Conservation (phyloP, 192 early-diverging fungal genomes). For the Backusella psychrophila region DNA sequence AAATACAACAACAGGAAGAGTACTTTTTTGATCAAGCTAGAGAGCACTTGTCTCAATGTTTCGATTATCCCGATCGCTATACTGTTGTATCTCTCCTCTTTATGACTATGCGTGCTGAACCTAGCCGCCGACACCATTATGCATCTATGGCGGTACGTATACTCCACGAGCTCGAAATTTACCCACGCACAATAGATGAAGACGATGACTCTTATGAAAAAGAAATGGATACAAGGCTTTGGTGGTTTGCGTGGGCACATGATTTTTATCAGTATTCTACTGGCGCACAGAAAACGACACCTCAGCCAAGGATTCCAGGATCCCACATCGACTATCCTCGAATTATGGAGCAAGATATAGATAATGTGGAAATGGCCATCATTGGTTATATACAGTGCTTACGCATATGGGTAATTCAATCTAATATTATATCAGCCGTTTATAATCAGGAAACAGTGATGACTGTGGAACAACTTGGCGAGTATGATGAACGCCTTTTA, state of each 20-base stretch:
- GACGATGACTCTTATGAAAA: constrained; percentile 20
- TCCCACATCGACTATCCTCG: constrained; percentile 25
- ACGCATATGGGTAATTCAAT: constrained; percentile 32
- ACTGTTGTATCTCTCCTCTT: constrained; percentile 25
- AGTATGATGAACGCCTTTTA: constrained; percentile 23
- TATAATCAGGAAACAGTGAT: constrained; percentile 32
- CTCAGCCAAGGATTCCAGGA: constrained; percentile 14
- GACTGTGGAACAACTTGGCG: constrained; percentile 26
- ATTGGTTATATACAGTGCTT: constrained; percentile 17
- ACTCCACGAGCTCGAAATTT: constrained; percentile 32
- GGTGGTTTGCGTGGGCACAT: constrained; percentile 38
- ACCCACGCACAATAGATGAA: constrained; percentile 27
- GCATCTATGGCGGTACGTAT: constrained; percentile 27
- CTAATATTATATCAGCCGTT: constrained; percentile 26
- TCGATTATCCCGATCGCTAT: constrained; percentile 35
- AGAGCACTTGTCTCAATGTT: constrained; percentile 23
- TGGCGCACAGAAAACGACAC: constrained; percentile 25
- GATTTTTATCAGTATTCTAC: constrained; percentile 35
- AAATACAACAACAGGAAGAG: constrained; percentile 34
- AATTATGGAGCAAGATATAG: constrained; percentile 32
- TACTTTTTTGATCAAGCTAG: constrained; percentile 33
- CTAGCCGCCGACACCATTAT: constrained; percentile 26
- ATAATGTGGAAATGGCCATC: constrained; percentile 22
- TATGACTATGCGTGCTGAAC: constrained; percentile 21
- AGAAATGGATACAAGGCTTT: constrained; percentile 40